phyloP scores from a whole-genome alignment of 768 basidiomycete genomes.

The Tephrocybe sp. region DNA sequence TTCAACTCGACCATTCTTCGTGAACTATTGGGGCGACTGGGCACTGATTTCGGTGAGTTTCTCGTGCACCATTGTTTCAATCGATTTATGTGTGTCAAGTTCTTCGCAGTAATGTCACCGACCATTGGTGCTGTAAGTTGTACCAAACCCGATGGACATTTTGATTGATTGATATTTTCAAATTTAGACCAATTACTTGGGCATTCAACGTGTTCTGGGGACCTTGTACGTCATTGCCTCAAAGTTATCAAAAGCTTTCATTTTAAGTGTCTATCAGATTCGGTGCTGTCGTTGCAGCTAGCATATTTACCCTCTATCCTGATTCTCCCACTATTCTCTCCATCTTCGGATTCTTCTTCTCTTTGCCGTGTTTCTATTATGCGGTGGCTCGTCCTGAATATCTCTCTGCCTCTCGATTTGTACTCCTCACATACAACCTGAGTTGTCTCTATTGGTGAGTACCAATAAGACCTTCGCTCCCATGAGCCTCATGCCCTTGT shows the following conservation, averaged over 20 bases:
- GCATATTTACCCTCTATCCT: slow-evolving; percentile 72
- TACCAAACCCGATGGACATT: not conserved
- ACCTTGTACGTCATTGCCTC: slow-evolving; percentile 61
- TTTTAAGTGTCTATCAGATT: slow-evolving; percentile 41
- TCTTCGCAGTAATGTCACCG: slow-evolving; percentile 89
- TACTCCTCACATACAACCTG: slow-evolving; percentile 86
- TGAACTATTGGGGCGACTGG: slow-evolving; percentile 91
- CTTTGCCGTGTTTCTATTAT: slow-evolving; percentile 92
- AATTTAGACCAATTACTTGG: slow-evolving; percentile 79
- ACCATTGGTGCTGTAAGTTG: slow-evolving; percentile 77
- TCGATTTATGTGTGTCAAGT: slow-evolving; percentile 39
- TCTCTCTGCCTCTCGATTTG: slow-evolving; percentile 74
- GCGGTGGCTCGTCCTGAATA: slow-evolving; percentile 80
- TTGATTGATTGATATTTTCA: slow-evolving; percentile 8
- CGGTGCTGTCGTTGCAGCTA: slow-evolving; percentile 77
- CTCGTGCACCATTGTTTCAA: not conserved
- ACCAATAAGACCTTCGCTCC: not conserved
- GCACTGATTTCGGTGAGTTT: slow-evolving; percentile 82
- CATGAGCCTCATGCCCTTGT: not conserved
- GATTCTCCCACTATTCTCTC: slow-evolving; percentile 75
- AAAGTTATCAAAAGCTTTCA: slow-evolving; percentile 7
- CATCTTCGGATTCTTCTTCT: slow-evolving; percentile 85
- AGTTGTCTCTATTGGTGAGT: slow-evolving; percentile 72
- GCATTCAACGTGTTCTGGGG: slow-evolving; percentile 80
- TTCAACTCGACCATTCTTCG: slow-evolving; percentile 71